A percentile compares a stretch with the other conserved stretches of the same genome.
phyloP scores from a whole-genome alignment of 306 rosid species.

The Rubus parviflorus region DNA sequence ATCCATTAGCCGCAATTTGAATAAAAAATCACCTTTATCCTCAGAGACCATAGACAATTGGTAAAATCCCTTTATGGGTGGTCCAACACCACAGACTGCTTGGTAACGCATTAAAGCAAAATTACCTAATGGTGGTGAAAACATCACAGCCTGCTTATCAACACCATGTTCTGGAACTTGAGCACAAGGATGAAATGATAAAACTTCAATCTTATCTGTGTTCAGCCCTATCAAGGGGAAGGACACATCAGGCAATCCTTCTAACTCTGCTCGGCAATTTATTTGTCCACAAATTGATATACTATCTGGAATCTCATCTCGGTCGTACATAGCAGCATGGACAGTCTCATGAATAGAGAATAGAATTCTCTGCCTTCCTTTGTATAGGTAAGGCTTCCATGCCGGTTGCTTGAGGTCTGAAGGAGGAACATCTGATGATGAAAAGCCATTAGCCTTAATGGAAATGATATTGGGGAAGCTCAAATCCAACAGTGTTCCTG shows the following conservation, averaged over 20 bases:
- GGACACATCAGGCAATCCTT: conserved; percentile 96
- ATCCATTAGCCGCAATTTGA: conserved; percentile 82
- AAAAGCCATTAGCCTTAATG: conserved; percentile 76
- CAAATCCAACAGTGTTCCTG: conserved; percentile 96
- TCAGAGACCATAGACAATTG: conserved; percentile 98
- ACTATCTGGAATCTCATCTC: conserved; percentile 90
- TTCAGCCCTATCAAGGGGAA: conserved; percentile 72
- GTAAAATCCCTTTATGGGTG: conserved; percentile 87
- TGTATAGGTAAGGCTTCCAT: conserved; percentile 93
- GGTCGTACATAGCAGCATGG: conserved; percentile 86
- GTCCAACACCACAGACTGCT: conserved; percentile 67
- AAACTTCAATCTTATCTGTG: conserved; percentile 54
- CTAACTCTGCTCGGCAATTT: conserved; percentile 87
- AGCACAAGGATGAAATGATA: conserved; percentile 84
- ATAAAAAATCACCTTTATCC: conserved; percentile 95
- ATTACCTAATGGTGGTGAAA: conserved; percentile 94
- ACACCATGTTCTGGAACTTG: conserved; percentile 83
- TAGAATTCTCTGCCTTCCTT: conserved; percentile 80
- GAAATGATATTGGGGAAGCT: conserved; percentile 68
- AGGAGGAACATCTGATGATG: conserved; percentile 77
- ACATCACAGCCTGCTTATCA: conserved; percentile 86
- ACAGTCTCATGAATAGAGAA: conserved; percentile 77
- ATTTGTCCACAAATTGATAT: conserved; percentile 85
- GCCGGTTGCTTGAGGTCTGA: conserved; percentile 93
- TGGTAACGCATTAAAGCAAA: conserved; percentile 85